These are phyloP conservation scores for Vaccinium macrocarpon DNA, from an alignment of 148 eudicot genomes.

Conservation along the genomic window DNA sequence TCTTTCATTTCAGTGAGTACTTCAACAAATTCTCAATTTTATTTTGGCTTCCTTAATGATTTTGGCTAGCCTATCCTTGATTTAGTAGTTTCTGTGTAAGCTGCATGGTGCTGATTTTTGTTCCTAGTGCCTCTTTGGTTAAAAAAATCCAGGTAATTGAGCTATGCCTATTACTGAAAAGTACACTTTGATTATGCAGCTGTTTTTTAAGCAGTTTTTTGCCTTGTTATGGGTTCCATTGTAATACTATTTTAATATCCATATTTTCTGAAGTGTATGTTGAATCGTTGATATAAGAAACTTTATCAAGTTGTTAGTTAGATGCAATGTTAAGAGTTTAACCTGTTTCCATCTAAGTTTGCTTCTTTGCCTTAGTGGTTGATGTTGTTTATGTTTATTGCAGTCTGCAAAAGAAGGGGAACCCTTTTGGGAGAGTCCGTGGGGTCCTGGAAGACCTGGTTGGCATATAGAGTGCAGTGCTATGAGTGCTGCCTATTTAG, in stretches of 20 bases:
- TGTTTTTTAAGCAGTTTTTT: neutral
- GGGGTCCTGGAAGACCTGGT: slow-evolving; percentile 99
- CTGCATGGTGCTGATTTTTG: neutral
- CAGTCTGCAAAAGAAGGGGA: slow-evolving; percentile 97
- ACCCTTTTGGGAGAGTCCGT: slow-evolving; percentile 97
- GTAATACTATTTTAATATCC: neutral
- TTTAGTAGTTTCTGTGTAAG: neutral
- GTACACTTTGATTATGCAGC: neutral
- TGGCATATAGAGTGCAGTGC: slow-evolving; percentile 99
- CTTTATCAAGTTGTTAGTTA: neutral
- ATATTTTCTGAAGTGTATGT: neutral
- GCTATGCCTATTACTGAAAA: neutral
- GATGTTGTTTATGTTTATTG: slow-evolving; percentile 21
- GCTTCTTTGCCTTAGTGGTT: neutral
- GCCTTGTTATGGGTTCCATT: neutral
- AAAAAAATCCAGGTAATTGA: neutral
- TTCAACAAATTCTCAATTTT: neutral
- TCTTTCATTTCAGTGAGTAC: neutral
- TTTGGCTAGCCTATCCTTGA: neutral
- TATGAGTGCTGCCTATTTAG: slow-evolving; percentile 88
- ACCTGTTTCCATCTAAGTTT: neutral
- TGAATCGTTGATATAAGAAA: neutral
- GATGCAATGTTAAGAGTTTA: neutral
- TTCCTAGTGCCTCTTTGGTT: neutral
- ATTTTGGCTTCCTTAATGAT: neutral